Base-by-base conservation (phyloP, 2,329 filamentous ascomycete genomes). In the Stromatinia cepivora region DNA sequence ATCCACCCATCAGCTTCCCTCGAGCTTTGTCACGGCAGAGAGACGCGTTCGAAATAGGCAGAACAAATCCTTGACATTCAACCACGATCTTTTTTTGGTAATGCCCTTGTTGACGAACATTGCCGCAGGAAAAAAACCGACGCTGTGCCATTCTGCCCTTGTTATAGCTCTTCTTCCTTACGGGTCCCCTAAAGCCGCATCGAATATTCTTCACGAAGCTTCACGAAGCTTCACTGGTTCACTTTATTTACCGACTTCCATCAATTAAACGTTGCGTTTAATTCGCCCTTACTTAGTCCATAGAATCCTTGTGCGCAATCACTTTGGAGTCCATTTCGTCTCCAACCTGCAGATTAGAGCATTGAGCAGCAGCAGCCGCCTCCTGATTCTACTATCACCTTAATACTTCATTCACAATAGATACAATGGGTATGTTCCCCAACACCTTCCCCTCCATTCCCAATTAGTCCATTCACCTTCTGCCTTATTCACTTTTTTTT, bases 351-450 rank as follows among this genome's bases (percentile, higher is more conserved):
- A 69, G 66, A 42, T 46, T 69, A 69, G 61, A 66, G 61, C 67
- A 69, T 69, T 69, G 52, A 69, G 67, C 61, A 69, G 59, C 67
- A 68, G 56, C 66, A 69, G 67, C 66, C 64, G 66, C 67, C 67
- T 69, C 67, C 50, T 66, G 59, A 69, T 69, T 56, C 50, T 69
- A 69, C 34, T 57, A 65, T 65, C 67, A 65, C 67, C 53, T 57
- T 69, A 69, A 57, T 66, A 69, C 62, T 66, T 66, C 62, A 66
- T 46, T 66, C 42, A 57, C 61, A 66, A 58, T 36, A 65, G 67
- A 42, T 66, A 69, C 67, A 69, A 69, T 69, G 67, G 67, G 67
- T 69, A 69, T 66, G 67, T 69, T 39, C 22, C 59, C 67, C 66
- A 61, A 62, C 28, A n/a, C 58, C 50, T 50, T 42, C 53, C 59